Evolutionary conservation across 2,329 filamentous ascomycete genomes (phyloP).

Genomic region (Bipolaris zeicola): DNA sequence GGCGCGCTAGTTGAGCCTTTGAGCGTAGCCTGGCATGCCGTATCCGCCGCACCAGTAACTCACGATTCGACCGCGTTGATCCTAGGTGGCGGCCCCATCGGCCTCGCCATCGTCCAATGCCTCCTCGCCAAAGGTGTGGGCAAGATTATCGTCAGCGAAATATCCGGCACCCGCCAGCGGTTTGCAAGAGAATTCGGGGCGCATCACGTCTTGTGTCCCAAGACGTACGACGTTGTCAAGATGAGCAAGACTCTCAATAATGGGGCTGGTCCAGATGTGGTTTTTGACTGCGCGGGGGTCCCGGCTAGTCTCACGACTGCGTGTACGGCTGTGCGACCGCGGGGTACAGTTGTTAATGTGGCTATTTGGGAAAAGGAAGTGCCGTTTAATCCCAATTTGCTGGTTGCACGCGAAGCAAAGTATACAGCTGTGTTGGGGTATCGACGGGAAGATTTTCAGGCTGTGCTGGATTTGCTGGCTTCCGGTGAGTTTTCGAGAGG

Average conservation of each 20-base stretch:
- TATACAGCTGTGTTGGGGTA: slow-evolving; percentile 59
- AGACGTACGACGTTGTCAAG: slow-evolving; percentile 56
- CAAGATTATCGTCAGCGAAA: slow-evolving; percentile 64
- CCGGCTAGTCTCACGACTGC: slow-evolving; percentile 53
- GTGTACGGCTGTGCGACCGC: slow-evolving; percentile 56
- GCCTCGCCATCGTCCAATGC: slow-evolving; percentile 64
- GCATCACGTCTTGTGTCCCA: slow-evolving; percentile 60
- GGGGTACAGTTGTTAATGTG: slow-evolving; percentile 67
- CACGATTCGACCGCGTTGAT: slow-evolving; percentile 59
- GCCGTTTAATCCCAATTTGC: slow-evolving; percentile 59
- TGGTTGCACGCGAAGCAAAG: slow-evolving; percentile 60
- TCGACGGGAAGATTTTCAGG: slow-evolving; percentile 60
- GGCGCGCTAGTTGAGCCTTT: slow-evolving; percentile 67
- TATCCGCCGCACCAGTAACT: slow-evolving; percentile 56
- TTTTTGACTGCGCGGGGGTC: slow-evolving; percentile 68
- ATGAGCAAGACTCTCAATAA: slow-evolving; percentile 56
- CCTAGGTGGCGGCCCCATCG: slow-evolving; percentile 67
- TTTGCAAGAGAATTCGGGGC: slow-evolving; percentile 63
- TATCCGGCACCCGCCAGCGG: slow-evolving; percentile 57
- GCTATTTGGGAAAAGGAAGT: slow-evolving; percentile 66
- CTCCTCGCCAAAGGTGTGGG: slow-evolving; percentile 60
- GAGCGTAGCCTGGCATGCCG: slow-evolving; percentile 68
- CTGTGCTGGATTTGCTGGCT: slow-evolving; percentile 60
- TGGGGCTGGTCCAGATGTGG: slow-evolving; percentile 59
- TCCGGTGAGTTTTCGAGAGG: slow-evolving; percentile 31